phyloP scores from a whole-genome alignment of 306 rosid species.

The Luffa aegyptiaca region DNA sequence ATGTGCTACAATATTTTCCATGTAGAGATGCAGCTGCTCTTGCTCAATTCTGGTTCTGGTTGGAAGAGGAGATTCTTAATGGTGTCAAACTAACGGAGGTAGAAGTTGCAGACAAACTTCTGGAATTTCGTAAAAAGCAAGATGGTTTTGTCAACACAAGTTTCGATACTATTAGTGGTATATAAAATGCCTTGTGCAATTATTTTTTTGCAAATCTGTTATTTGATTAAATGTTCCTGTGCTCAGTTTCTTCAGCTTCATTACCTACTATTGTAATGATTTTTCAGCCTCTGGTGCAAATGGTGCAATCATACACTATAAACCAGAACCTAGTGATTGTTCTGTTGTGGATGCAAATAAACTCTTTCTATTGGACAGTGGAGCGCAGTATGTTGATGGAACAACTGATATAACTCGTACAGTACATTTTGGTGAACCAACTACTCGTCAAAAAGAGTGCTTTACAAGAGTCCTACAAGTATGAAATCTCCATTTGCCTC shows the following conservation, averaged over 20 bases:
- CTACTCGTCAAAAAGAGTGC: constrained; percentile 64
- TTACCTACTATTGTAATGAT: constrained; percentile 8
- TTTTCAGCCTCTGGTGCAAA: constrained; percentile 78
- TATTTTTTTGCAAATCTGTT: neutral
- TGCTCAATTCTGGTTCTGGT: constrained; percentile 89
- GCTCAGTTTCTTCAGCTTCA: constrained; percentile 1
- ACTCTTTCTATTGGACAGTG: constrained; percentile 88
- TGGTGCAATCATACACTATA: constrained; percentile 95
- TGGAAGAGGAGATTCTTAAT: constrained; percentile 58
- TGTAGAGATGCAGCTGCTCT: constrained; percentile 95
- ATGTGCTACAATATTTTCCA: constrained; percentile 7
- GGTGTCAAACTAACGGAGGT: constrained; percentile 57
- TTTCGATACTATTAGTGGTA: constrained; percentile 92
- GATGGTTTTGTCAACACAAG: constrained; percentile 88
- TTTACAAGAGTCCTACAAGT: constrained; percentile 95
- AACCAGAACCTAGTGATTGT: constrained; percentile 76
- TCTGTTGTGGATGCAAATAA: constrained; percentile 62
- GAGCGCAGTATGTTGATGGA: constrained; percentile 93
- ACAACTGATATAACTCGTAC: constrained; percentile 95
- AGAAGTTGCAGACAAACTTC: constrained; percentile 77
- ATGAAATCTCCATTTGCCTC: neutral
- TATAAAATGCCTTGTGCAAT: neutral
- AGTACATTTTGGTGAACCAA: constrained; percentile 87
- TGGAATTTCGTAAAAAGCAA: constrained; percentile 79
- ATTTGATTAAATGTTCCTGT: neutral